Base-by-base conservation (phyloP, 2,329 filamentous ascomycete species). In the Ceratocystiopsis brevicomis region DNA sequence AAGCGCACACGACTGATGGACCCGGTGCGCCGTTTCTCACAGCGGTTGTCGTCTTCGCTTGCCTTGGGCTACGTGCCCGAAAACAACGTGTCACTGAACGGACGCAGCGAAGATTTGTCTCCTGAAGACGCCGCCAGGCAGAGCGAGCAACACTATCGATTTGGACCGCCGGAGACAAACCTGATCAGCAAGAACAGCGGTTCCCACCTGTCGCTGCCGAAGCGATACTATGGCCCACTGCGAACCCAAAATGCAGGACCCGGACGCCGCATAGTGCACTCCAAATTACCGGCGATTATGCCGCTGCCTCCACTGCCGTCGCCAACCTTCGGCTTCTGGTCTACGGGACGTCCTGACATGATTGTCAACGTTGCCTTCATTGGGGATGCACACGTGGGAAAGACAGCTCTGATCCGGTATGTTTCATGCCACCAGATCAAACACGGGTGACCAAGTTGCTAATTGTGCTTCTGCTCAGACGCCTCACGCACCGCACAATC, bases 351-450 rank as follows among this genome's bases (percentile, higher is more conserved):
- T 15, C 45, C 49, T 4, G 49, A 51, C 18, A 47, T 51, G 46
- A 45, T 48, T 42, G 45, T 51, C 43, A 50, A 50, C 36, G 43
- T 51, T 12, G 49, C 46, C 10, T 46, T 51, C 12, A 41, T 50
- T 34, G 50, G 50, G 15, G 48, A 50, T n/a, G 50, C 43, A 1
- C 39, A 38, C 1, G 50, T 51, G 15, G 50, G 50, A 17, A 51
- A 51, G 45, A 45, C 46, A n/a, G 47, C 48, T 6, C 38, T 51
- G 21, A 47, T 51, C 40, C 45, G 45, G 48, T 50, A 42, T 2
- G 48, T 40, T 13, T 1, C n/a, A 30, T 10, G 25, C 8, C 25
- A 6, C 8, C 25, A 30, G 8, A 10, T 9, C 25, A 30, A 30
- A 30, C 25, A 30, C 25, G 8, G 19, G 6, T 30, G 10, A 10